Evolutionary conservation across 2,329 filamentous ascomycete genomes (phyloP).

Genomic region (Mycocentrospora acerina): DNA sequence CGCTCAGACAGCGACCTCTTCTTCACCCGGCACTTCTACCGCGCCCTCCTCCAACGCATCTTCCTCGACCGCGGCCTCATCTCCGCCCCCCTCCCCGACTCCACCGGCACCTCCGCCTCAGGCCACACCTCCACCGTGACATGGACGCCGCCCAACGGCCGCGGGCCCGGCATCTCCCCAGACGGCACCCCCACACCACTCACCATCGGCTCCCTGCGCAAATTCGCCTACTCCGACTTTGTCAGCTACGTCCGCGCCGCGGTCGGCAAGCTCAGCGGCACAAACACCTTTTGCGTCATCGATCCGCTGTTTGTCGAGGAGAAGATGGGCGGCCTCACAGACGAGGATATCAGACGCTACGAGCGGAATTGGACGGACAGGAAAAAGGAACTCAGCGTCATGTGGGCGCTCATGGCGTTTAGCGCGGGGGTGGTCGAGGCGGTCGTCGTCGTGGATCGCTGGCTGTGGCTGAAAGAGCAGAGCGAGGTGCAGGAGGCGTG

Average conservation of each 20-base stretch:
- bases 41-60: conserved; percentile 86
- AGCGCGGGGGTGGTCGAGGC: conserved; percentile 88
- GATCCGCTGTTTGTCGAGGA: conserved; percentile 57
- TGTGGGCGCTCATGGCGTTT: conserved; percentile 97
- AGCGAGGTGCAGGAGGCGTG: conserved; percentile 70
- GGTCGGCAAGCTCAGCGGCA: conserved; percentile 64
- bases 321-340: conserved; percentile 68
- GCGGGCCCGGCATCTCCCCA: conserved; percentile 45
- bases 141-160: conserved; percentile 48
- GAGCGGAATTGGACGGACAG: conserved; percentile 63
- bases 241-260: conserved; percentile 78
- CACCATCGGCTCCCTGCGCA: conserved; percentile 82
- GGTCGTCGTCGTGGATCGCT: conserved; percentile 86
- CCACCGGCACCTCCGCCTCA: conserved; percentile 36
- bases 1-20: conserved; percentile 77
- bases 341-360: conserved; percentile 74
- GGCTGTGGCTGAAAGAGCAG: conserved; percentile 83
- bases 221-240: conserved; percentile 76
- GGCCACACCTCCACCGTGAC: conserved; percentile 36
- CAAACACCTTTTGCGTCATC: conserved; percentile 38
- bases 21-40: conserved; percentile 91
- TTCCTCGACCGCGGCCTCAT: conserved; percentile 84
- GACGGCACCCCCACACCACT: conserved; percentile 70
- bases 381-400: conserved; percentile 79
- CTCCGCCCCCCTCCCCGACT: conserved; percentile 53